These are phyloP conservation scores for Curvularia lunata DNA, from an alignment of 2,329 filamentous ascomycete species.

Conservation along the genomic window DNA sequence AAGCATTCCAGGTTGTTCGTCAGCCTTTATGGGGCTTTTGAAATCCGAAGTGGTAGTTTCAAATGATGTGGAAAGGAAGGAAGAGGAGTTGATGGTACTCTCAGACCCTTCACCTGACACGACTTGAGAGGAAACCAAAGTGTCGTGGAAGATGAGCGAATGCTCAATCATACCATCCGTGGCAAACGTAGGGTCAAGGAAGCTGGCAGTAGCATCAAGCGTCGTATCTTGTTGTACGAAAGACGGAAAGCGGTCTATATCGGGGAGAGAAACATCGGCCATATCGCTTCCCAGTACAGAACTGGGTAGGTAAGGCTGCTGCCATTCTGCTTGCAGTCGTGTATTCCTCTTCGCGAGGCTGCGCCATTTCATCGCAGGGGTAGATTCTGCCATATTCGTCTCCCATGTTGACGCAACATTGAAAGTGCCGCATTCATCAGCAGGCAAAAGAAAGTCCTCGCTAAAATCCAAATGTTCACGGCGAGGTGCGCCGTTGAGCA, in stretches of 20 bases:
- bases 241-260: constrained; percentile 15
- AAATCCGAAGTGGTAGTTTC: constrained; percentile 40
- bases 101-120: constrained; percentile 29
- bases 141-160: constrained; percentile 74
- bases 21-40: constrained; percentile 31
- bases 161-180: constrained; percentile 71
- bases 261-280: constrained; percentile 26
- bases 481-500: constrained; percentile 68
- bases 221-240: constrained; percentile 27
- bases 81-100: constrained; percentile 40
- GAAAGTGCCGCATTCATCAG: constrained; percentile 52
- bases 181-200: constrained; percentile 24
- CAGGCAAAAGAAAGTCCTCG: constrained; percentile 57
- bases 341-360: constrained; percentile 20
- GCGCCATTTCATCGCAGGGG: constrained; percentile 41
- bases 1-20: constrained; percentile 12
- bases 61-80: constrained; percentile 47
- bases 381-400: constrained; percentile 4
- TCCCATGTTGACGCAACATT: constrained; percentile 37
- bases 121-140: constrained; percentile 66
- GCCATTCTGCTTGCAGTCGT: constrained; percentile 40
- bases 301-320: constrained; percentile 39
- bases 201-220: constrained; percentile 35
- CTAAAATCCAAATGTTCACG: constrained; percentile 62
- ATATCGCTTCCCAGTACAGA: constrained; percentile 6